A percentile compares a stretch with the other conserved stretches of the same genome.
These are phyloP conservation scores for Paramecium pentaurelia DNA, from an alignment of 73 alveolate genomes.

Conservation along the genomic window DNA sequence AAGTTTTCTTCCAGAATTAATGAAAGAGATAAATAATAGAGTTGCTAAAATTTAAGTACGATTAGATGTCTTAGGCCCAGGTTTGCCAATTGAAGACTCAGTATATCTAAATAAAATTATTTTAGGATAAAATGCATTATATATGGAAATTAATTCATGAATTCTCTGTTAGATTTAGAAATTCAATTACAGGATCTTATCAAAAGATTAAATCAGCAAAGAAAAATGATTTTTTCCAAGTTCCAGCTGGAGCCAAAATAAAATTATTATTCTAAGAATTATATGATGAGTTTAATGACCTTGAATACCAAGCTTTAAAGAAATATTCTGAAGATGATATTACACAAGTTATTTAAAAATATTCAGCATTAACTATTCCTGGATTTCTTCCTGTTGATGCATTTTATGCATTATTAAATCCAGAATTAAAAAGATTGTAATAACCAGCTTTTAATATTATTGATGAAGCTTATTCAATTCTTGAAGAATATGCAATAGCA, in stretches of 20 bases:
- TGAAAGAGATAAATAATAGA: slow-evolving; percentile 71
- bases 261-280: slow-evolving; percentile 62
- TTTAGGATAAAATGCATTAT: slow-evolving; percentile 84
- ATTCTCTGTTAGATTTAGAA: slow-evolving; percentile 72
- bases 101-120: not conserved
- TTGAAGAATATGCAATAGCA: slow-evolving; percentile 80
- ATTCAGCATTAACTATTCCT: slow-evolving; percentile 96
- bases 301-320: slow-evolving; percentile 29
- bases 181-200: slow-evolving; percentile 72
- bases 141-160: slow-evolving; percentile 82
- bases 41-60: slow-evolving; percentile 56
- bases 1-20: slow-evolving; percentile 49
- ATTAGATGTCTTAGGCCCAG: slow-evolving; percentile 61
- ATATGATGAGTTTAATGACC: slow-evolving; percentile 61
- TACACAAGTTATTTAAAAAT: slow-evolving; percentile 89
- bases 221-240: not conserved
- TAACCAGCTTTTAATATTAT: slow-evolving; percentile 89
- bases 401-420: slow-evolving; percentile 79
- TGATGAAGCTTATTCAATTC: slow-evolving; percentile 75
- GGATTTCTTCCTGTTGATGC: slow-evolving; percentile 98
- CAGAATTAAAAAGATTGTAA: slow-evolving; percentile 78
- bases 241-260: slow-evolving; percentile 72
- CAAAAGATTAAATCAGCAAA: slow-evolving; percentile 60
- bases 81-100: slow-evolving; percentile 69
- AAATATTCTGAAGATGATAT: slow-evolving; percentile 83